Conservation (phyloP, 768 basidiomycete genomes). For the Trichaptum fuscoviolaceum region DNA sequence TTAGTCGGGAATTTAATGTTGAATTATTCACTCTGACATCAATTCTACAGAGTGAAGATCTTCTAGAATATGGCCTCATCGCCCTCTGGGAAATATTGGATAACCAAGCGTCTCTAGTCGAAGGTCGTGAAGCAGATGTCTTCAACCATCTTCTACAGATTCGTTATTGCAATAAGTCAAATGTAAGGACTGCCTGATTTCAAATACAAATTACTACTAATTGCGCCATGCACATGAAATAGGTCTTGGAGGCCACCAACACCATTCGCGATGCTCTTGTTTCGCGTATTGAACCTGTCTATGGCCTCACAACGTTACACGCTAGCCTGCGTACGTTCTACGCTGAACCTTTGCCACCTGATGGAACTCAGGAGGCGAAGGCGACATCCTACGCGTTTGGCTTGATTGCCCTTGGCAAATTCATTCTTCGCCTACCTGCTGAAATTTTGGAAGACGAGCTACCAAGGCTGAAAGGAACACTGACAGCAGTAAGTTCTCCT, state of each 20-base stretch:
- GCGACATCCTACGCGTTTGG: conserved; percentile 76
- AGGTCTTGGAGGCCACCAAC: conserved; percentile 83
- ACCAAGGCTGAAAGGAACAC: conserved; percentile 64
- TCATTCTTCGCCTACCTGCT: conserved; percentile 71
- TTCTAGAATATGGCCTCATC: conserved; percentile 74
- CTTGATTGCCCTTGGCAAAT: conserved; percentile 77
- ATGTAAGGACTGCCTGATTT: conserved; percentile 35
- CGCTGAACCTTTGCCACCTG: conserved; percentile 38
- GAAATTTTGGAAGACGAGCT: conserved; percentile 87
- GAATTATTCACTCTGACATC: conserved; percentile 7
- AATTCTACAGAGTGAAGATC: conserved; percentile 47
- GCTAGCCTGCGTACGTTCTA: conserved; percentile 64
- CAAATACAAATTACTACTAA: conserved; percentile 4
- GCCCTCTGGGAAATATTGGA: conserved; percentile 81
- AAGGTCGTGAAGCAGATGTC: conserved; percentile 75
- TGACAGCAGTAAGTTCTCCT: conserved; percentile 52
- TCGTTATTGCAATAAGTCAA: conserved; percentile 65
- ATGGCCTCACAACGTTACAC: conserved; percentile 80
- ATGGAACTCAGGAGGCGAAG: conserved; percentile 47
- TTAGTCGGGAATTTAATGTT: background rate
- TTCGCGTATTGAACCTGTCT: conserved; percentile 72
- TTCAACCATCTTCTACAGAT: conserved; percentile 66
- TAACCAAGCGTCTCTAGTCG: conserved; percentile 64
- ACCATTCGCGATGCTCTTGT: conserved; percentile 74
- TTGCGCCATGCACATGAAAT: conserved; percentile 6